Evolutionary conservation across 148 eudicot genomes (phyloP).

Genomic region (Camellia granthamiana): DNA sequence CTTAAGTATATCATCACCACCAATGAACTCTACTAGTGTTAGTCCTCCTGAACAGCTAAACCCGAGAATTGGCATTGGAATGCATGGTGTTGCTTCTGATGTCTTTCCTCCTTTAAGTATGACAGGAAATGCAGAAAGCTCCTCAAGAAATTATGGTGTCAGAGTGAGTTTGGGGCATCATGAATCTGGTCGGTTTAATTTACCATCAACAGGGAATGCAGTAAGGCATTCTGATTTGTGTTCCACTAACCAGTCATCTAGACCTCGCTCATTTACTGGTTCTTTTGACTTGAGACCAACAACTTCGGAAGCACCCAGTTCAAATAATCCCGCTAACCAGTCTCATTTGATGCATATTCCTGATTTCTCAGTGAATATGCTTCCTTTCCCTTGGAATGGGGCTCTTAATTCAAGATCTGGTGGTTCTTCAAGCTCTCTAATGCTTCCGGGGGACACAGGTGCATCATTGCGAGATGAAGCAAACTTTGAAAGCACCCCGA

Average conservation of each 20-base stretch:
- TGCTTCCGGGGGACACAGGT: slow-evolving; percentile 36
- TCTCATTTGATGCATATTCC: slow-evolving; percentile 37
- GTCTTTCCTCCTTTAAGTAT: slow-evolving; percentile 34
- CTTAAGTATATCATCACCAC: slow-evolving; percentile 36
- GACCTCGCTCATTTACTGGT: slow-evolving; percentile 41
- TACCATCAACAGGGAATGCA: slow-evolving; percentile 30
- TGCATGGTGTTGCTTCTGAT: slow-evolving; percentile 37
- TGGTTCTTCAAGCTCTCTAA: slow-evolving; percentile 39
- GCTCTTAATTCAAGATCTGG: slow-evolving; percentile 38
- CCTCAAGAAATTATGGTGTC: slow-evolving; percentile 39
- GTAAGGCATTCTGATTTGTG: slow-evolving; percentile 36
- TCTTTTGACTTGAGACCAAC: slow-evolving; percentile 43
- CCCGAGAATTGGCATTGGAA: slow-evolving; percentile 51
- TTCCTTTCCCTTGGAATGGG: slow-evolving; percentile 53
- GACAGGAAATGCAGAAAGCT: slow-evolving; percentile 41
- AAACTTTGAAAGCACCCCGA: slow-evolving; percentile 40
- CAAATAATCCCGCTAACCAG: slow-evolving; percentile 29
- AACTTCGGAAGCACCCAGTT: slow-evolving; percentile 26
- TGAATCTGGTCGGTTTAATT: slow-evolving; percentile 37
- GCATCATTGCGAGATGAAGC: slow-evolving; percentile 42
- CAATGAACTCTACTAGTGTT: slow-evolving; percentile 27
- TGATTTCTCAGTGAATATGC: slow-evolving; percentile 39
- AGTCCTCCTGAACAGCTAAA: slow-evolving; percentile 46
- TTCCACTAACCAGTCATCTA: slow-evolving; percentile 36
- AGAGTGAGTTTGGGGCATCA: slow-evolving; percentile 41